phyloP scores from a whole-genome alignment of 1,284 basidiomycete species.

The Ceratobasidium sp. region DNA sequence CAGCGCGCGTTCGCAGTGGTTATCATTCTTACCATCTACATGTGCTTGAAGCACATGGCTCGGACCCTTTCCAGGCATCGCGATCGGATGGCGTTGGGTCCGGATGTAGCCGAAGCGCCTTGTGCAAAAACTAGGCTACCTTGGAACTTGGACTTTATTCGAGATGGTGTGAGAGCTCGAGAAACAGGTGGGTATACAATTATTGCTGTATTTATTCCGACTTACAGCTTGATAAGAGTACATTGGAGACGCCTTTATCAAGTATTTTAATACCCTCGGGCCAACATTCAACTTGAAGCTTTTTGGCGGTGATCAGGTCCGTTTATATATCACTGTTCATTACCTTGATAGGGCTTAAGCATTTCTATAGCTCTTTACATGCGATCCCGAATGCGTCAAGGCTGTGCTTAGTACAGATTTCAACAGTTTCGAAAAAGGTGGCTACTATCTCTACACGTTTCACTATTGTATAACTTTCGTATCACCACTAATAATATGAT shows the following conservation, averaged over 20 bases:
- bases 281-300: constrained; percentile 75
- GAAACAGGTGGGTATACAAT: constrained; percentile 14
- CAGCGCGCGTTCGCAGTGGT: background rate
- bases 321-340: constrained; percentile 51
- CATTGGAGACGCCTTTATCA: constrained; percentile 71
- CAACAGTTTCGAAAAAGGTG: constrained; percentile 73
- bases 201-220: background rate
- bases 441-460: constrained; percentile 46
- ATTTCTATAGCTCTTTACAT: constrained; percentile 56
- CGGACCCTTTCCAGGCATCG: background rate
- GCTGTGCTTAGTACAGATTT: constrained; percentile 77
- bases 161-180: constrained; percentile 16
- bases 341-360: background rate
- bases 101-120: constrained; percentile 31
- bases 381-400: constrained; percentile 73
- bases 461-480: background rate
- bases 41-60: background rate
- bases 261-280: constrained; percentile 75
- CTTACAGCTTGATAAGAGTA: constrained; percentile 61
- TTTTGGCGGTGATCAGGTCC: constrained; percentile 74
- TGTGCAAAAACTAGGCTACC: constrained; percentile 15
- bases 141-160: constrained; percentile 39
- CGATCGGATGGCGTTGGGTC: constrained; percentile 19
- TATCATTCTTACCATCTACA: constrained; percentile 4
- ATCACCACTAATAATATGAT: constrained; percentile 50